Evolutionary conservation across 139 green algal genomes (phyloP).

Genomic region (Chlorella vulgaris): DNA sequence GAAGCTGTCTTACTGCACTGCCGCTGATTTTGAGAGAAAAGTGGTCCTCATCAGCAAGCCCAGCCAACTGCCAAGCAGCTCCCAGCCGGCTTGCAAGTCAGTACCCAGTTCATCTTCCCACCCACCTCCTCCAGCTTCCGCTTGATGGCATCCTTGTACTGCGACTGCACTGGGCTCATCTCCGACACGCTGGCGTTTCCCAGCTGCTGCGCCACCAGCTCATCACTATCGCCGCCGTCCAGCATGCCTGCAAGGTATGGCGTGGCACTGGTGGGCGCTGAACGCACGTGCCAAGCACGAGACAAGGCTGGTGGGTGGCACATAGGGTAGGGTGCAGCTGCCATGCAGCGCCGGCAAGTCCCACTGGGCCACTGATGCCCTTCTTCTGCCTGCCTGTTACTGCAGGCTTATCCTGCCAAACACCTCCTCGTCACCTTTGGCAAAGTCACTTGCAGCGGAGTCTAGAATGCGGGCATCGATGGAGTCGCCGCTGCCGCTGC

Average conservation of each 20-base stretch:
- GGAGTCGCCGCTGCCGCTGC: conserved; percentile 5
- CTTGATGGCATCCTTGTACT: conserved; percentile 84
- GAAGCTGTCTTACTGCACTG: background rate
- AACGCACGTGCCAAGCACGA: too few relatives aligned
- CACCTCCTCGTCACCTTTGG: conserved; percentile 18
- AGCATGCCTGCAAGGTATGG: conserved; percentile 52
- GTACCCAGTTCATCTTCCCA: background rate
- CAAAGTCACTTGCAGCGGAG: conserved; percentile 8
- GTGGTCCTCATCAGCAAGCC: too few relatives aligned
- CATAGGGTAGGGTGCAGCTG: too few relatives aligned
- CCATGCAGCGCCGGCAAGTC: background rate
- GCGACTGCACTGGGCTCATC: conserved; percentile 60
- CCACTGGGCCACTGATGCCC: too few relatives aligned
- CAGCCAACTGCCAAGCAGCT: too few relatives aligned
- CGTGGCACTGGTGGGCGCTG: background rate
- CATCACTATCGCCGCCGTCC: conserved; percentile 68
- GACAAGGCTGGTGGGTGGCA: too few relatives aligned
- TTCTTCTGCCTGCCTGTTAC: too few relatives aligned
- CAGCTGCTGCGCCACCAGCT: conserved; percentile 72
- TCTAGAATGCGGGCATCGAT: background rate
- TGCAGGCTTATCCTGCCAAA: too few relatives aligned
- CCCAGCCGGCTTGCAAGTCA: too few relatives aligned
- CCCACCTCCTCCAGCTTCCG: conserved; percentile 67
- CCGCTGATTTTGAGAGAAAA: too few relatives aligned
- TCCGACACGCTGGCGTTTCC: conserved; percentile 39